phyloP scores from a whole-genome alignment of 2,329 filamentous ascomycete genomes.

The Plenodomus tracheiphilus region DNA sequence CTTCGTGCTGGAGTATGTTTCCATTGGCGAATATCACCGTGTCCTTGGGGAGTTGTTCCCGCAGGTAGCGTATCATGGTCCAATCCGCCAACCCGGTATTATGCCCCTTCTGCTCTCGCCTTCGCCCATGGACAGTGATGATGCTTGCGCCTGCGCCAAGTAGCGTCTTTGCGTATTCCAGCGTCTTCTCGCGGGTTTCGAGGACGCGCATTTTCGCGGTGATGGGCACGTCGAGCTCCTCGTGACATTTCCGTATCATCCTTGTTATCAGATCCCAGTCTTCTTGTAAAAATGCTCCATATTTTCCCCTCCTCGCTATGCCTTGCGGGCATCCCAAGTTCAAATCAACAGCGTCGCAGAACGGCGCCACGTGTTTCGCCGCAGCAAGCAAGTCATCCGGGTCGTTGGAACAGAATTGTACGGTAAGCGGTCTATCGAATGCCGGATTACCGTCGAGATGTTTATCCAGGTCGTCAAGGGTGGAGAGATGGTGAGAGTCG shows the following conservation, averaged over 20 bases:
- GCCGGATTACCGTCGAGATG: constrained; percentile 81
- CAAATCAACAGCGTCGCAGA: constrained; percentile 93
- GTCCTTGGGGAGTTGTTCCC: constrained; percentile 80
- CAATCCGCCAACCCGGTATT: constrained; percentile 93
- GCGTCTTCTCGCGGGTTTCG: constrained; percentile 81
- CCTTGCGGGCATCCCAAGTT: constrained; percentile 97
- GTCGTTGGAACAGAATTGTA: constrained; percentile 95
- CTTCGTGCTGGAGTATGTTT: constrained; percentile 80
- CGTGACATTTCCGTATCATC: constrained; percentile 83
- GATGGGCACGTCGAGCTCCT: constrained; percentile 77
- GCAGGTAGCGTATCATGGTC: constrained; percentile 77
- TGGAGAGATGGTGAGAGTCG: constrained; percentile 40
- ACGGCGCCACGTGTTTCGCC: constrained; percentile 75
- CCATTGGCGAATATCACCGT: constrained; percentile 97
- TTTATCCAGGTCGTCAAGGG: constrained; percentile 29
- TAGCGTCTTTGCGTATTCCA: constrained; percentile 88
- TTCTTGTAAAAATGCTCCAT: constrained; percentile 94
- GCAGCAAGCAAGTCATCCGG: constrained; percentile 78
- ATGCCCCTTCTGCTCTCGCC: constrained; percentile 92
- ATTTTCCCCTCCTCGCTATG: constrained; percentile 87
- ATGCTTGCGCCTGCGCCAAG: constrained; percentile 88
- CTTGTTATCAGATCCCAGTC: constrained; percentile 80
- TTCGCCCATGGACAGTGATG: constrained; percentile 86
- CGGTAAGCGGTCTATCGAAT: constrained; percentile 86
- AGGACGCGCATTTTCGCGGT: constrained; percentile 94